Conservation (phyloP, 371 early-diverging fungal species). For the Mucor lusitanicus region DNA sequence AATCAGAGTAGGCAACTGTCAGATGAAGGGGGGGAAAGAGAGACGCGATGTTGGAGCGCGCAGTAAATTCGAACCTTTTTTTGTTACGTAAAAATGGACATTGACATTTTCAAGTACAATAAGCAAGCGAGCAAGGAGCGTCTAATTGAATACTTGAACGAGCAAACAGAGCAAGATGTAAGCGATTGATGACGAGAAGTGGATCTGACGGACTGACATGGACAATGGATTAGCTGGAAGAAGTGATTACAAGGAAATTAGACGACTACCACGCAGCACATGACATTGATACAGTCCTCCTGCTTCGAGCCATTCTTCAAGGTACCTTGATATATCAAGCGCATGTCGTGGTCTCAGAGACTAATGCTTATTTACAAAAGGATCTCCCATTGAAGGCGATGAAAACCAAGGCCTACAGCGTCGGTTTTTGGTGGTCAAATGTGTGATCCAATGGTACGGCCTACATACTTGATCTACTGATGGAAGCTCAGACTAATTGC, state of each 20-base stretch:
- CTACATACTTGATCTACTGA: not conserved
- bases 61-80: not conserved
- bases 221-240: not conserved
- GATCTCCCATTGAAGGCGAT: slow-evolving; percentile 39
- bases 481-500: not conserved
- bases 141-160: slow-evolving; percentile 18
- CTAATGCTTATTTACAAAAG: slow-evolving; percentile 30
- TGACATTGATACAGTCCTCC: slow-evolving; percentile 38
- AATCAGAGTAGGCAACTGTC: not conserved
- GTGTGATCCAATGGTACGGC: slow-evolving; percentile 39
- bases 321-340: slow-evolving; percentile 21
- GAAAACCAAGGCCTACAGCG: slow-evolving; percentile 21
- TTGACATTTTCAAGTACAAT: slow-evolving; percentile 24
- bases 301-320: slow-evolving; percentile 46
- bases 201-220: not conserved
- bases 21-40: not conserved
- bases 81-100: slow-evolving; percentile 19
- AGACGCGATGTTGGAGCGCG: not conserved
- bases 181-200: not conserved
- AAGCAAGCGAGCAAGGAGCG: slow-evolving; percentile 19
- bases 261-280: slow-evolving; percentile 14
- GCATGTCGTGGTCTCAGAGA: not conserved
- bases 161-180: slow-evolving; percentile 12
- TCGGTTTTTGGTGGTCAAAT: slow-evolving; percentile 35
- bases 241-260: slow-evolving; percentile 11